Evolutionary conservation across 176 grass and related monocot species (phyloP), one percentile per base, ranked within the genome.

Genomic region (Neostapfia colusana): DNA sequence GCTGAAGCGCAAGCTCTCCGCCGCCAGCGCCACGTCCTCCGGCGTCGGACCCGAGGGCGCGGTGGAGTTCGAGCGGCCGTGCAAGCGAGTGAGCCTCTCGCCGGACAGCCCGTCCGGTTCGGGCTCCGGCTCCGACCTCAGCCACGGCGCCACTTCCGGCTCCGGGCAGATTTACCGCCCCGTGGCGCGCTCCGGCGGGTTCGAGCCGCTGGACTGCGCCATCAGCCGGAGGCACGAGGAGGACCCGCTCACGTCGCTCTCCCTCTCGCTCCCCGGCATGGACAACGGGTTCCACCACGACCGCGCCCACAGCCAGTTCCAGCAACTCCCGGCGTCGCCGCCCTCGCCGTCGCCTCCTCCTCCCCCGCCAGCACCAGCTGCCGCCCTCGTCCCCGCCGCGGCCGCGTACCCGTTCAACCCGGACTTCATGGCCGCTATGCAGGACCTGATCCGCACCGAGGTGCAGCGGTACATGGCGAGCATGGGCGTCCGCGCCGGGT

Each of bases 371-470:
- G 10, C 70, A 9, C 20, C 53, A 1, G 0, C 64, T 5, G 49
- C 17, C n/a, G 20, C 20, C 0, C 17, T 48, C 7, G 1, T 5
- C 13, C 0, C 18, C 17, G 4, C 72, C 0, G 5, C 75, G 1
- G 14, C 65, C 0, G 12, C 61, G 34, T 69, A 74, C 64, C 63
- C 70, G 39, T 79, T 86, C 79, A 77, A 14, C 49, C 74, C 74
- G 0, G 79, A 73, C 4, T 86, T 92, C 72, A 43, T 79, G 11
- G 58, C 79, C 3, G 78, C 81, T 78, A 92, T 96, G 87, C 85
- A 89, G 79, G 89, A 96, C 20, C 85, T 96, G 87, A 92, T 96
- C 48, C 89, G 82, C n/a, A 70, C 43, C 5, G 94, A 97, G 61
- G 94, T 97, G 72, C 75, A 62, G 63, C 78, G 77, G 72, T 97